Conservation (phyloP, 2,329 filamentous ascomycete genomes). For the Trematosphaeria pertusa region DNA sequence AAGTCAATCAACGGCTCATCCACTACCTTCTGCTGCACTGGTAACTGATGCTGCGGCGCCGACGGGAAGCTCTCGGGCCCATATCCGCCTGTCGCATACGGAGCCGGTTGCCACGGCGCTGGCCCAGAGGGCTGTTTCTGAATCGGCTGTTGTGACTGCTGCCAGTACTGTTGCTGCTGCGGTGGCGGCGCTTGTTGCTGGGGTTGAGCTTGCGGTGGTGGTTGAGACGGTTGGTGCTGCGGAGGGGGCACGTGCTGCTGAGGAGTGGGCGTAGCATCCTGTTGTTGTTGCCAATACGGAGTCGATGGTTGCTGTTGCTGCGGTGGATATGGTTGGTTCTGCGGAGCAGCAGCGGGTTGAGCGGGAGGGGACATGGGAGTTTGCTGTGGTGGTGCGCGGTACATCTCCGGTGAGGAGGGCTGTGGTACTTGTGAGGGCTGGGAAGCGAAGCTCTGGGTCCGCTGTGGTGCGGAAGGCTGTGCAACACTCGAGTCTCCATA, state of each 20-base stretch:
- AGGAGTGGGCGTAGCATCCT: conserved; percentile 23
- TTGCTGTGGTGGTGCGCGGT: conserved; percentile 29
- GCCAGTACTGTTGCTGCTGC: conserved; percentile 24
- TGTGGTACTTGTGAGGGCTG: conserved; percentile 42
- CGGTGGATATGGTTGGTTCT: conserved; percentile 41
- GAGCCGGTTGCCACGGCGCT: conserved; percentile 43
- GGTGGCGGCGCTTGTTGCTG: conserved; percentile 12
- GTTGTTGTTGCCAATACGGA: conserved; percentile 28
- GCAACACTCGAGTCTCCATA: conserved; percentile 36
- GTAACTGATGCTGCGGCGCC: conserved; percentile 65
- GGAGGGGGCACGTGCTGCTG: conserved; percentile 22
- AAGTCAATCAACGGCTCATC: conserved; percentile 85
- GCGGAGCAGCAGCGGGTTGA: conserved; percentile 36
- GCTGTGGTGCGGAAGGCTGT: conserved; percentile 35
- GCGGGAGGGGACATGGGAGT: conserved; percentile 40
- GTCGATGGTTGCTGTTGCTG: conserved; percentile 35
- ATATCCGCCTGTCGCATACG: conserved; percentile 50
- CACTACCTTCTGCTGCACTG: conserved; percentile 60
- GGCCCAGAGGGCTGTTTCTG: conserved; percentile 29
- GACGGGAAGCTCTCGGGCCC: conserved; percentile 65
- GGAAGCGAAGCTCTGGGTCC: conserved; percentile 37
- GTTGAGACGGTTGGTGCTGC: conserved; percentile 12
- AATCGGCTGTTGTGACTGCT: conserved; percentile 32
- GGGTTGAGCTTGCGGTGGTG: conserved; percentile 11
- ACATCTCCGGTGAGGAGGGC: conserved; percentile 45